Conservation (phyloP, 306 rosid species). For the Leucaena leucocephala region DNA sequence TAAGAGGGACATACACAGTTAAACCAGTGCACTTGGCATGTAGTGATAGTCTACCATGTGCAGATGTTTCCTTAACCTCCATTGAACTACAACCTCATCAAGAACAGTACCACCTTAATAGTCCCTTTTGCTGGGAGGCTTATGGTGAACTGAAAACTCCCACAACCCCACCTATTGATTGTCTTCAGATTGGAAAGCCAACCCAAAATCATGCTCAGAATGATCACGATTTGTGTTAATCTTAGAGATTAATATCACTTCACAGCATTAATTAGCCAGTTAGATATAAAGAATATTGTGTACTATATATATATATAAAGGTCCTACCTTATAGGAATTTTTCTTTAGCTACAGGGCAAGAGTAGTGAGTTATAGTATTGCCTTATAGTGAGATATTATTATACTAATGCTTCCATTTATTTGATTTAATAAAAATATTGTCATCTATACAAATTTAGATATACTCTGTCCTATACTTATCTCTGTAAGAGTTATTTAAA, state of each 20-base stretch:
- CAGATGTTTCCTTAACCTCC: slow-evolving; percentile 61
- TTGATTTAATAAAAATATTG: slow-evolving; percentile 32
- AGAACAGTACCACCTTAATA: slow-evolving; percentile 60
- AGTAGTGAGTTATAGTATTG: slow-evolving; percentile 29
- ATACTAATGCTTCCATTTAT: slow-evolving; percentile 29
- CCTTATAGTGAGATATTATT: slow-evolving; percentile 29
- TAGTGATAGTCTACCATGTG: slow-evolving; percentile 73
- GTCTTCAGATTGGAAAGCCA: slow-evolving; percentile 9
- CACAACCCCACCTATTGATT: slow-evolving; percentile 1
- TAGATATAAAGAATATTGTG: slow-evolving; percentile 54
- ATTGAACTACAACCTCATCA: slow-evolving; percentile 64
- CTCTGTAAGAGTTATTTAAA: too few relatives aligned
- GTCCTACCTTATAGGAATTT: slow-evolving; percentile 51
- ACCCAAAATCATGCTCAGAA: neutral
- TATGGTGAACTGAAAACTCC: slow-evolving; percentile 20
- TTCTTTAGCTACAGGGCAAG: slow-evolving; percentile 43
- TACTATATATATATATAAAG: slow-evolving; percentile 2
- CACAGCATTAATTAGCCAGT: slow-evolving; percentile 40
- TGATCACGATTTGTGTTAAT: neutral
- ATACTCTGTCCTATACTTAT: too few relatives aligned
- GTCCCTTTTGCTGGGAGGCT: slow-evolving; percentile 66
- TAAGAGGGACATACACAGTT: slow-evolving; percentile 44
- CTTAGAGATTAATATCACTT: slow-evolving; percentile 51
- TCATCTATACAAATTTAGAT: neutral
- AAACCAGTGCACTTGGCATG: slow-evolving; percentile 77